Evolutionary conservation across 352 stramenopile species (phyloP).

Genomic region (Thalassiosira mediterranea): DNA sequence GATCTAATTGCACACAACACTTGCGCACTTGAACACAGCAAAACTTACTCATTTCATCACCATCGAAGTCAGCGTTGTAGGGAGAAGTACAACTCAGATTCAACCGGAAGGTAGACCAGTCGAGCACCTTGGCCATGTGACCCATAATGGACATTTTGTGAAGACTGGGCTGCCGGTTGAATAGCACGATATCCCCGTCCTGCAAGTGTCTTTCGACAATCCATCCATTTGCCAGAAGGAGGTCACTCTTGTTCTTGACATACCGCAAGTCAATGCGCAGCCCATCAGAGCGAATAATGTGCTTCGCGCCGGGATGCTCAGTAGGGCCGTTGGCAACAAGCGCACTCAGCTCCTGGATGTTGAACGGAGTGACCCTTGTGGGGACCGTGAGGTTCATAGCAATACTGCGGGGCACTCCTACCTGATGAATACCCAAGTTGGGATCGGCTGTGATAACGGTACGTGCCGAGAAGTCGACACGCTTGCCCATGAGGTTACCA

Average conservation of each 20-base stretch:
- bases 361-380: constrained; percentile 93
- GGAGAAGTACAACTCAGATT: constrained; percentile 99
- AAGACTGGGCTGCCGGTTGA: constrained; percentile 99
- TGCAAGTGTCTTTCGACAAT: constrained; percentile 99
- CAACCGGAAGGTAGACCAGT: constrained; percentile 99
- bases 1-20: no score
- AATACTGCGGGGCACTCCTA: constrained; percentile 93
- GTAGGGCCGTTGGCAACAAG: constrained; percentile 95
- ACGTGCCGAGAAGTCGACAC: constrained; percentile 98
- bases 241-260: constrained; percentile 95
- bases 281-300: constrained; percentile 76
- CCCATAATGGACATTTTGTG: constrained; percentile 99
- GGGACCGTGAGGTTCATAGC: constrained; percentile 99
- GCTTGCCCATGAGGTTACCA: constrained; percentile 98
- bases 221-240: constrained; percentile 95
- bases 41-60: constrained; percentile 99
- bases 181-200: constrained; percentile 98
- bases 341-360: constrained; percentile 95
- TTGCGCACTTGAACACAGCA: no score
- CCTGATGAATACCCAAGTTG: constrained; percentile 94
- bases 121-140: constrained; percentile 92
- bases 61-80: constrained; percentile 99
- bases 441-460: constrained; percentile 99
- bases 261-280: constrained; percentile 97
- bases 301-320: constrained; percentile 96